Base-by-base conservation (phyloP, 1,284 basidiomycete genomes). In the Ceratorhiza oryzae-sativae region DNA sequence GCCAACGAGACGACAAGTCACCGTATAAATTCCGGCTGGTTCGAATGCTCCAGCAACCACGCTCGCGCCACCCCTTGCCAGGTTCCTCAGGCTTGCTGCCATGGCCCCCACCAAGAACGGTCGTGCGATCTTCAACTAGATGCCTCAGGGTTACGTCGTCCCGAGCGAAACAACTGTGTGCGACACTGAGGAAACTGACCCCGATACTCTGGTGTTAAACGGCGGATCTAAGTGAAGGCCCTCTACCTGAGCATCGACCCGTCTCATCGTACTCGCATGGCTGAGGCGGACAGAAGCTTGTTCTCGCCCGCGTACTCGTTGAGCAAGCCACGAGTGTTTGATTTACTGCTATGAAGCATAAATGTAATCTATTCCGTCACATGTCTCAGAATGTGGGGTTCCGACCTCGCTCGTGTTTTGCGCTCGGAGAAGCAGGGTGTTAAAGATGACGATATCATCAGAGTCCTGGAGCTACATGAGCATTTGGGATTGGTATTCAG, bases 141-240 rank as follows among this genome's bases (percentile, higher is more conserved):
- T 77, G 36, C 80, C 79, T 53, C 34, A 74, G 82, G 85, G 82
- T 2, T 84, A 80, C 70, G 86, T 86, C 5, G 80, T 83, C 60
- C 84, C 85, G 0, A 84, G 84, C 56, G 81, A 83, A 73, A 84
- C 82, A 2, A 81, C 82, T 12, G 79, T 84, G 18, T 84, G 85
- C 74, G 85, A 87, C 68, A 79, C 77, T 2, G 75, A 82, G 58
- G 81, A 79, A 0, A 85, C 89, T 73, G 87, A 89, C 75, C 74
- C 84, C 32, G 84, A 86, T 3, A 83, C 74, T 18, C 83, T 82
- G 1, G 76, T 82, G 4, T 78, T 88, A 10, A 78, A 86, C 67
- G 87, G 86, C 20, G 86, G 86, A 78, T 86, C 74, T 79, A 88
- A 23, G 75, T 86, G 62, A 86, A 87, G 78, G 80, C 81, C 0